phyloP scores from a whole-genome alignment of 2,329 filamentous ascomycete species.

The Magnaporthiopsis incrustans region DNA sequence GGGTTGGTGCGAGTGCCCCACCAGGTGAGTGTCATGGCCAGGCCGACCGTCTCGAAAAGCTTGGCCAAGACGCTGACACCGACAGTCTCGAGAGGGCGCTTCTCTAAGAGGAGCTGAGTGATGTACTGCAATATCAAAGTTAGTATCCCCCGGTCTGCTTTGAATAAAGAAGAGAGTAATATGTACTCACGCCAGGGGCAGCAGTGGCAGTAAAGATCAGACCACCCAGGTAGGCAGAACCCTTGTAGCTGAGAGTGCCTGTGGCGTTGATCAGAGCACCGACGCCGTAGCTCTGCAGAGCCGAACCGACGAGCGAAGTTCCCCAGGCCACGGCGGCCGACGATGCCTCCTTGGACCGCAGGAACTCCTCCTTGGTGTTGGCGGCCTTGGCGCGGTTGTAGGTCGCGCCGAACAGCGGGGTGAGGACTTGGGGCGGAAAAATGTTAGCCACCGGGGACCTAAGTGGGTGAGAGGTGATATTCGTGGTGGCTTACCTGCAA shows the following conservation, averaged over 20 bases:
- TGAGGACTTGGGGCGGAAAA: constrained; percentile 47
- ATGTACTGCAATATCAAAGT: constrained; percentile 54
- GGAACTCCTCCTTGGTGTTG: constrained; percentile 92
- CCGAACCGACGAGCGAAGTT: constrained; percentile 81
- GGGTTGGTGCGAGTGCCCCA: constrained; percentile 95
- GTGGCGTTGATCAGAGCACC: constrained; percentile 90
- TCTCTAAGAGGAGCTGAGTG: constrained; percentile 80
- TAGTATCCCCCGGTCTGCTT: constrained; percentile 6
- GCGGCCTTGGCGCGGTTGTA: constrained; percentile 87
- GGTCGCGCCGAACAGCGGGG: constrained; percentile 86
- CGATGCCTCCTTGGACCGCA: constrained; percentile 85
- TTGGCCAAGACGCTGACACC: constrained; percentile 78
- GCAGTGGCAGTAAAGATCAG: constrained; percentile 89
- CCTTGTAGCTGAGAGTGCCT: constrained; percentile 92
- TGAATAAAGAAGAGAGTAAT: not conserved
- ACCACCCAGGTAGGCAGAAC: constrained; percentile 83
- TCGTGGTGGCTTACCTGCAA: constrained; percentile 42
- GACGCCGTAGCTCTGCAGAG: constrained; percentile 82
- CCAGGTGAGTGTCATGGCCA: constrained; percentile 89
- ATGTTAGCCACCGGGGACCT: too few relatives aligned
- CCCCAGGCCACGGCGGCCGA: constrained; percentile 85
- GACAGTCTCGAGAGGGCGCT: constrained; percentile 83
- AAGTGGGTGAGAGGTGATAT: not conserved
- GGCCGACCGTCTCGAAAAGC: constrained; percentile 84
- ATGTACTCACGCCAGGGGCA: constrained; percentile 74